These are phyloP conservation scores for Echinosophora koreensis DNA, from an alignment of 306 rosid species.

Conservation along the genomic window DNA sequence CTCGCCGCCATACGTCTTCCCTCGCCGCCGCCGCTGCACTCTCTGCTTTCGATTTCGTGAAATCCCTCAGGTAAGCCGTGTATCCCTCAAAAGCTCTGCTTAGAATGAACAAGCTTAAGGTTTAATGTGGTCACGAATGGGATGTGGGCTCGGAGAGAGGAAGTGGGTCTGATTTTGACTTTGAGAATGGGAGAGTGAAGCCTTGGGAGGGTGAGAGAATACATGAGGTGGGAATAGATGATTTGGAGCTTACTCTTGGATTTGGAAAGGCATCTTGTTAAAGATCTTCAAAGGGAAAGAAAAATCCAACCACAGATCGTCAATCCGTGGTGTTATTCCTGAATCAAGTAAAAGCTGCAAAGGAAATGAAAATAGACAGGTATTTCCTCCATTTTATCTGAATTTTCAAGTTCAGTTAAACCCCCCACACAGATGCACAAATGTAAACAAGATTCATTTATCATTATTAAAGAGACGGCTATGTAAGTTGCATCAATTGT, in stretches of 20 bases:
- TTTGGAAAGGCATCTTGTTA: constrained; percentile 65
- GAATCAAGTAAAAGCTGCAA: constrained; percentile 70
- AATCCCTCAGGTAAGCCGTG: too few relatives aligned
- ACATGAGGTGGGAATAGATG: constrained; percentile 91
- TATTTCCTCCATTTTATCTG: constrained; percentile 42
- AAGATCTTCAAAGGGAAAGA: constrained; percentile 76
- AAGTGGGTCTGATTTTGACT: constrained; percentile 82
- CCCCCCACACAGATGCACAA: not conserved
- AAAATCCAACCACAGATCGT: constrained; percentile 81
- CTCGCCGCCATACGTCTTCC: too few relatives aligned
- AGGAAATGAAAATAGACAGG: constrained; percentile 93
- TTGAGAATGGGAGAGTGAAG: constrained; percentile 83
- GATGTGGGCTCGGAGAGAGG: too few relatives aligned
- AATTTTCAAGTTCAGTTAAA: constrained; percentile 1
- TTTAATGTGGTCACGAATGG: too few relatives aligned
- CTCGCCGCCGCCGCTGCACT: too few relatives aligned
- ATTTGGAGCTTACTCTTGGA: constrained; percentile 91
- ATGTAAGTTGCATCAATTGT: constrained; percentile 2
- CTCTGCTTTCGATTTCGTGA: too few relatives aligned
- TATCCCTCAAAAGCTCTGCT: too few relatives aligned
- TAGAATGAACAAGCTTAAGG: too few relatives aligned
- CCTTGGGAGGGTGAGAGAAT: constrained; percentile 99
- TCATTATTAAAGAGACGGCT: not conserved
- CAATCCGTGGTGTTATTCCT: constrained; percentile 71
- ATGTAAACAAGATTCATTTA: constrained; percentile 12